Evolutionary conservation across 768 basidiomycete genomes (phyloP), one percentile per base, ranked within the genome.

Genomic region (Saitozyma podzolica): DNA sequence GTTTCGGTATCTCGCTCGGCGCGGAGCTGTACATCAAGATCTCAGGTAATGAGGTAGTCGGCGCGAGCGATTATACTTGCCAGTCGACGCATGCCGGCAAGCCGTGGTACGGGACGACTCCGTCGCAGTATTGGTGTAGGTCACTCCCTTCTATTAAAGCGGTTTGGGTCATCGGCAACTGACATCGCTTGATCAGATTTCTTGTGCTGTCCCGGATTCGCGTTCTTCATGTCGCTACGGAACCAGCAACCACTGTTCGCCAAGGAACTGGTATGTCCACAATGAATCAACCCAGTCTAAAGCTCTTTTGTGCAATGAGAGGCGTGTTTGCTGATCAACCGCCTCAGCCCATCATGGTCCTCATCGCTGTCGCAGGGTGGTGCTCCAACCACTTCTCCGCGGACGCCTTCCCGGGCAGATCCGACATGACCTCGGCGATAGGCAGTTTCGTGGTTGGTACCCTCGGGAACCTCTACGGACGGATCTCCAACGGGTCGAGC

Each of bases 361-460:
- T 79, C 7, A 86, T 90, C 58, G 81, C 89, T 2, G 87, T 83
- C 60, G 80, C 85, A 17, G 90, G 91, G 0, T 92, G 90, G 89
- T 84, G 85, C 13, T 86, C 85, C 48, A 93, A 91, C 76, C 86
- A 89, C 73, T 89, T 80, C 64, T 73, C 88, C 3, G 85, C 86
- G 3, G 81, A 84, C 45, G 76, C 77, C 5, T 90, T 91, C 74
- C 80, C 81, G 41, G 84, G 84, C 63, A 87, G 90, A 76, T 84
- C 83, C 59, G 90, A 93, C 74, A 87, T 92, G 73, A 87, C 85
- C 39, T 87, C 89, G 7, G 89, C 89, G 1, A 84, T 90, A 60
- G 91, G 88, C 83, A 88, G 89, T 1, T 90, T 93, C 70, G 86
- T 88, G 0, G 90, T 92, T 48, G 90, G 91, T 7, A 81, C 91